Conservation (phyloP, 805 yeast genomes). For the Priceomyces haplophilus region DNA sequence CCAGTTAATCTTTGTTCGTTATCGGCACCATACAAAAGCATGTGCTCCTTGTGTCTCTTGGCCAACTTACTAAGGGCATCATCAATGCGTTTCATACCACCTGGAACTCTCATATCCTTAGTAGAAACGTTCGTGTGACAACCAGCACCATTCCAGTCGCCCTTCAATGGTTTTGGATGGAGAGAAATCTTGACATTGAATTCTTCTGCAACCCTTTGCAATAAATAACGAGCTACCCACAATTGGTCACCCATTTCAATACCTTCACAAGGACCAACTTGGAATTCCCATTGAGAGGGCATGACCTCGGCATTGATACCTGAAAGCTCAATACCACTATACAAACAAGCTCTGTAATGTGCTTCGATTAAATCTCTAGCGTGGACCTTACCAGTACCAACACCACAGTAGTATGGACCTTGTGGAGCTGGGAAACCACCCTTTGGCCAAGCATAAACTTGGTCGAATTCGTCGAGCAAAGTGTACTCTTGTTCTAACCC, state of each 20-base stretch:
- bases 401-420: constrained; percentile 99
- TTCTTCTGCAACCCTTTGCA: constrained; percentile 96
- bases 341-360: constrained; percentile 96
- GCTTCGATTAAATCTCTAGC: constrained; percentile 99
- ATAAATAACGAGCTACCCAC: constrained; percentile 92
- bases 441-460: constrained; percentile 98
- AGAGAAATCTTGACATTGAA: constrained; percentile 97
- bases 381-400: constrained; percentile 96
- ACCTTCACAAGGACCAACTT: constrained; percentile 97
- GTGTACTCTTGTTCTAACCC: constrained; percentile 99
- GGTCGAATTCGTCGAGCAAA: constrained; percentile 83
- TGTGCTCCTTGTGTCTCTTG: constrained; percentile 95
- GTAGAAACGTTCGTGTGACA: constrained; percentile 99
- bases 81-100: constrained; percentile 95
- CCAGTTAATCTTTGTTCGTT: constrained; percentile 96
- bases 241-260: constrained; percentile 96
- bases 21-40: constrained; percentile 91
- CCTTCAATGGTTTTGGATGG: constrained; percentile 99
- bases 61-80: constrained; percentile 90
- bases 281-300: constrained; percentile 99
- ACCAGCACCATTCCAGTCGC: constrained; percentile 99
- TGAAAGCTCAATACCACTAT: constrained; percentile 84
- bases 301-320: constrained; percentile 99
- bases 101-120: constrained; percentile 82
- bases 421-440: constrained; percentile 99